Percentiles rank a stretch among this genome's conserved stretches.
These are phyloP conservation scores for Annulohypoxylon nitens DNA, from an alignment of 495 filamentous ascomycete genomes.

Conservation along the genomic window DNA sequence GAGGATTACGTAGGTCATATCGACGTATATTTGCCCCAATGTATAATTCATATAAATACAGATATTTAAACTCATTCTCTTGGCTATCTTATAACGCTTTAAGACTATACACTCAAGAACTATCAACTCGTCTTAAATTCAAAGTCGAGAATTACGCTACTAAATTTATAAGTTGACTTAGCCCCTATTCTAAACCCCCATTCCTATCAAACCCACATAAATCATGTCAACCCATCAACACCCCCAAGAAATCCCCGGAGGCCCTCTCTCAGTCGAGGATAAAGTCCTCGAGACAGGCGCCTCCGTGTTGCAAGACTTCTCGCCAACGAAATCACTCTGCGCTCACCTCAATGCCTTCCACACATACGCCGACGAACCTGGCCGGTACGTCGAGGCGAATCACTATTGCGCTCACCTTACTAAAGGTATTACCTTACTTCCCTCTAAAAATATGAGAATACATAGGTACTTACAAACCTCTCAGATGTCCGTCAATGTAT, in stretches of 20 bases:
- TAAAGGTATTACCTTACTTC: no score
- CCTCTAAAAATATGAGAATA: no score
- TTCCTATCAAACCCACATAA: background rate
- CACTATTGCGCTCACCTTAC: slow-evolving; percentile 89
- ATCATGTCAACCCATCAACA: slow-evolving; percentile 30
- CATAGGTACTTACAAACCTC: slow-evolving; percentile 55
- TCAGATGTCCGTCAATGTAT: slow-evolving; percentile 78
- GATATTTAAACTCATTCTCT: background rate
- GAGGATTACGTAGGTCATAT: slow-evolving; percentile 9
- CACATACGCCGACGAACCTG: slow-evolving; percentile 77
- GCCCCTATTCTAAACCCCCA: background rate
- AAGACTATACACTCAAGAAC: slow-evolving; percentile 9
- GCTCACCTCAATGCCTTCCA: slow-evolving; percentile 90
- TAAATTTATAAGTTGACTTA: background rate
- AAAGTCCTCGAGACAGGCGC: slow-evolving; percentile 50
- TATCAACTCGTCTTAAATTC: background rate
- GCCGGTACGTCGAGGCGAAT: slow-evolving; percentile 78
- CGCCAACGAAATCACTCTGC: slow-evolving; percentile 81
- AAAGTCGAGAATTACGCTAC: background rate
- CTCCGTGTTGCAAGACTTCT: slow-evolving; percentile 66
- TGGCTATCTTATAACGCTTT: background rate
- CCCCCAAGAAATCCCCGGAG: slow-evolving; percentile 41
- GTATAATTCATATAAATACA: background rate
- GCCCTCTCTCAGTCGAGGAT: slow-evolving; percentile 39
- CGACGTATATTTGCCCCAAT: slow-evolving; percentile 11